Evolutionary conservation across 371 early-diverging fungal genomes (phyloP).

Genomic region (Cokeromyces recurvatus): DNA sequence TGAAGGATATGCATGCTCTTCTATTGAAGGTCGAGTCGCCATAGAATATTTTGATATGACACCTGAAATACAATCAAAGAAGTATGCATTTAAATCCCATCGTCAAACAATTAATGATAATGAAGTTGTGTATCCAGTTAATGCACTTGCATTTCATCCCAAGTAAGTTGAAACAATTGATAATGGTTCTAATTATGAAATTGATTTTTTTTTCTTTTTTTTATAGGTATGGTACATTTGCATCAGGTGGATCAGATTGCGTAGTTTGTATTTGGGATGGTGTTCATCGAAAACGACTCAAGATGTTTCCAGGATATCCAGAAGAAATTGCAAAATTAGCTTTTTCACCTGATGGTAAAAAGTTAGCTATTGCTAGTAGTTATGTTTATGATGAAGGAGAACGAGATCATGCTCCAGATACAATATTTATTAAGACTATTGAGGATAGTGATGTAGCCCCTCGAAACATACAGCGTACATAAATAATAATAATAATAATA

Average conservation of each 20-base stretch:
- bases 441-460: constrained; percentile 69
- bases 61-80: constrained; percentile 60
- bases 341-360: constrained; percentile 74
- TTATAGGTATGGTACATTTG: constrained; percentile 83
- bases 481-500: too few species aligned
- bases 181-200: too few species aligned
- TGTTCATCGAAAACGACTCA: constrained; percentile 81
- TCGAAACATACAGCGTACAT: background rate
- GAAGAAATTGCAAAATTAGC: constrained; percentile 80
- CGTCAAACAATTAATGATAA: constrained; percentile 69
- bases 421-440: constrained; percentile 72
- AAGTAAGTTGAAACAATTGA: constrained; percentile 47
- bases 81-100: constrained; percentile 96
- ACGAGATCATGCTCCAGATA: constrained; percentile 81
- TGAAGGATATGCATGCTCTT: constrained; percentile 78
- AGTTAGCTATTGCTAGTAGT: constrained; percentile 85
- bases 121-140: constrained; percentile 92
- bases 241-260: constrained; percentile 94
- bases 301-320: constrained; percentile 76
- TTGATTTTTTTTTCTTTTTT: background rate
- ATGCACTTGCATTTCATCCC: constrained; percentile 90
- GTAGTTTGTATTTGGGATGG: constrained; percentile 92
- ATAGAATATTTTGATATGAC: constrained; percentile 87
- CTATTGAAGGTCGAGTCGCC: constrained; percentile 93
- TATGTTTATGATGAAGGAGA: constrained; percentile 96